These are phyloP conservation scores for Trametes villosa DNA, from an alignment of 768 basidiomycete genomes.

Conservation along the genomic window DNA sequence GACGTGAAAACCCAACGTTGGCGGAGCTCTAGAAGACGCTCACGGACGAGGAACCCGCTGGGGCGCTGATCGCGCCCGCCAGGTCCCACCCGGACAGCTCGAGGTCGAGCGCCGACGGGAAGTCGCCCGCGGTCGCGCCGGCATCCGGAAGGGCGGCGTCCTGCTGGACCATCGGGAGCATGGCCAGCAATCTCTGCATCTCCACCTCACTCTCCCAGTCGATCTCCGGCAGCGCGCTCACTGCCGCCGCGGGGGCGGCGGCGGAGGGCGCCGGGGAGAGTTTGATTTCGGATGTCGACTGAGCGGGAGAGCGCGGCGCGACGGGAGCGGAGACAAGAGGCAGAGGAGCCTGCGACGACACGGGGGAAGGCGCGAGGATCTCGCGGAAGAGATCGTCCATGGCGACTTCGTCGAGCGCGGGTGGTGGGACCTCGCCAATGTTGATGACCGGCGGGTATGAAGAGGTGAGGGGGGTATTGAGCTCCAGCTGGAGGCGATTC, in stretches of 20 bases:
- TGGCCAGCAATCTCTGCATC: conserved; percentile 64
- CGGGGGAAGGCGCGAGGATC: conserved; percentile 60
- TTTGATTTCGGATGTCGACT: conserved; percentile 22
- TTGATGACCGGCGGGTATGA: conserved; percentile 26
- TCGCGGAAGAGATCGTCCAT: conserved; percentile 75
- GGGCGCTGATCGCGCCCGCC: conserved; percentile 23
- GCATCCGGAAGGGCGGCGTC: conserved; percentile 29
- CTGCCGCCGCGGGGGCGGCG: conserved; percentile 30
- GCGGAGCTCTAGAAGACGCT: conserved; percentile 31
- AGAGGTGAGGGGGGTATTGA: conserved; percentile 42
- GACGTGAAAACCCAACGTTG: conserved; percentile 1
- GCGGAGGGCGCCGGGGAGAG: conserved; percentile 27
- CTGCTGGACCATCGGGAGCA: conserved; percentile 45
- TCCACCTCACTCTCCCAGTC: conserved; percentile 51
- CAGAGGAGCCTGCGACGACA: conserved; percentile 39
- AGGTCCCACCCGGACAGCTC: conserved; percentile 34
- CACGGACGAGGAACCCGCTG: conserved; percentile 22
- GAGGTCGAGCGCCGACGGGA: conserved; percentile 37
- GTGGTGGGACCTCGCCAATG: conserved; percentile 30
- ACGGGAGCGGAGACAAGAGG: conserved; percentile 28
- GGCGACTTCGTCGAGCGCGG: conserved; percentile 56
- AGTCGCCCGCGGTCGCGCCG: conserved; percentile 25
- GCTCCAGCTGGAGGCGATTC: conserved; percentile 35
- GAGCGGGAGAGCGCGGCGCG: conserved; percentile 27
- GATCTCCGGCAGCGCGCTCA: conserved; percentile 29